Conservation (phyloP, 306 rosid species). For the Sicyos edulis region DNA sequence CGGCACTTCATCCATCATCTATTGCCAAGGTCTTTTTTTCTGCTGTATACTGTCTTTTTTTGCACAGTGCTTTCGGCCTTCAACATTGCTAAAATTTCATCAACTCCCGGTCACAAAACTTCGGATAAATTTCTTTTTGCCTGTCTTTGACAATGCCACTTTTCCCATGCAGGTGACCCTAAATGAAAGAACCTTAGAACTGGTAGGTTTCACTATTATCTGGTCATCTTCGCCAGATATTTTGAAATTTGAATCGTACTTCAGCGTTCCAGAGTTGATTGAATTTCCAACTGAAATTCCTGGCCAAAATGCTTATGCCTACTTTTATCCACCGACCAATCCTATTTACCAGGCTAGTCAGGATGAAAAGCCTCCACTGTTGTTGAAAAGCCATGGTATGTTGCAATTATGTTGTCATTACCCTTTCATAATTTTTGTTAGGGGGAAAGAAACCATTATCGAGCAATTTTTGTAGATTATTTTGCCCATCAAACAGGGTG, state of each 20-base stretch:
- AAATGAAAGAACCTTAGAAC: slow-evolving; percentile 47
- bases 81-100: background rate
- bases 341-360: slow-evolving; percentile 49
- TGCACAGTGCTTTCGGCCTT: background rate
- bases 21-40: slow-evolving; percentile 57
- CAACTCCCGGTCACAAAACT: background rate
- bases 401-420: slow-evolving; percentile 15
- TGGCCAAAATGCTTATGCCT: slow-evolving; percentile 87
- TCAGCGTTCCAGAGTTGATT: slow-evolving; percentile 72
- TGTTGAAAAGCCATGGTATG: slow-evolving; percentile 86
- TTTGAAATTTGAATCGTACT: slow-evolving; percentile 53
- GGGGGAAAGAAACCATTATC: background rate
- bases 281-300: slow-evolving; percentile 92
- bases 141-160: background rate
- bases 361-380: slow-evolving; percentile 80
- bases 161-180: slow-evolving; percentile 49
- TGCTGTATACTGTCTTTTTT: background rate
- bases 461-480: background rate
- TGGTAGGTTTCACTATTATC: slow-evolving; percentile 48
- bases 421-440: slow-evolving; percentile 8
- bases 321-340: slow-evolving; percentile 77
- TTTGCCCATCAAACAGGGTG: background rate
- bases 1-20: slow-evolving; percentile 60
- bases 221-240: slow-evolving; percentile 93
- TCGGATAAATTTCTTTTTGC: background rate